These are phyloP conservation scores for Chaetomiaceae sp. DNA, from an alignment of 2,329 filamentous ascomycete genomes.

Conservation along the genomic window DNA sequence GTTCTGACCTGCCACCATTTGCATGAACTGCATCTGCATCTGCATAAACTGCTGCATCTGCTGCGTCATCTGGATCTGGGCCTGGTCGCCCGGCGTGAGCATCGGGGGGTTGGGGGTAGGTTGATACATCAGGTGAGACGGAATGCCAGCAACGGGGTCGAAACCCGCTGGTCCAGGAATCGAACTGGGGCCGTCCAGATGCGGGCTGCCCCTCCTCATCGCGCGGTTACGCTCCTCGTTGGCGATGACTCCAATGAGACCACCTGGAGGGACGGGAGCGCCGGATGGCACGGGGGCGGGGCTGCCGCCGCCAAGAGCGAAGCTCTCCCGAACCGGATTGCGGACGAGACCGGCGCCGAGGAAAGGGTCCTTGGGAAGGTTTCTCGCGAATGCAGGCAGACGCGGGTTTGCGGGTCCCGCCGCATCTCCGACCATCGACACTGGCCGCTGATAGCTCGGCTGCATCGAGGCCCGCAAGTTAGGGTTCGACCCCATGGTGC, in stretches of 20 bases:
- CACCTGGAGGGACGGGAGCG: slow-evolving; percentile 59
- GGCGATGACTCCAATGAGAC: slow-evolving; percentile 83
- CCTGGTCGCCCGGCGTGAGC: slow-evolving; percentile 62
- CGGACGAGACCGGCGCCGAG: slow-evolving; percentile 73
- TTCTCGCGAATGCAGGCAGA: slow-evolving; percentile 77
- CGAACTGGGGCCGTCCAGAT: slow-evolving; percentile 48
- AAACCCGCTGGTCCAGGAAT: slow-evolving; percentile 38
- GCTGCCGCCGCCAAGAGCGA: slow-evolving; percentile 61
- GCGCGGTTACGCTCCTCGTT: slow-evolving; percentile 76
- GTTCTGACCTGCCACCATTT: slow-evolving; percentile 61
- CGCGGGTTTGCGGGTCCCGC: slow-evolving; percentile 40
- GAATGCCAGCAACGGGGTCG: slow-evolving; percentile 48
- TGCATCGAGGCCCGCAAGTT: slow-evolving; percentile 58
- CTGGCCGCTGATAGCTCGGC: slow-evolving; percentile 46
- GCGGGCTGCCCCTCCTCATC: slow-evolving; percentile 73
- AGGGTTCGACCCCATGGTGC: slow-evolving; percentile 62
- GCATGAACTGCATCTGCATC: slow-evolving; percentile 94
- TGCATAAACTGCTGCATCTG: slow-evolving; percentile 87
- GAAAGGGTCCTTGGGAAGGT: slow-evolving; percentile 81
- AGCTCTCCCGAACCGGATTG: slow-evolving; percentile 66
- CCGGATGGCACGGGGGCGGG: slow-evolving; percentile 34
- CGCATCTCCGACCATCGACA: slow-evolving; percentile 55
- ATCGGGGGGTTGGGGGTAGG: slow-evolving; percentile 31
- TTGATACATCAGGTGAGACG: slow-evolving; percentile 47
- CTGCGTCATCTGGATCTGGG: slow-evolving; percentile 74